Percentiles rank a stretch among this genome's conserved stretches.
Evolutionary conservation across 148 eudicot species (phyloP).

Genomic region (Tetragonia tetragonoides): DNA sequence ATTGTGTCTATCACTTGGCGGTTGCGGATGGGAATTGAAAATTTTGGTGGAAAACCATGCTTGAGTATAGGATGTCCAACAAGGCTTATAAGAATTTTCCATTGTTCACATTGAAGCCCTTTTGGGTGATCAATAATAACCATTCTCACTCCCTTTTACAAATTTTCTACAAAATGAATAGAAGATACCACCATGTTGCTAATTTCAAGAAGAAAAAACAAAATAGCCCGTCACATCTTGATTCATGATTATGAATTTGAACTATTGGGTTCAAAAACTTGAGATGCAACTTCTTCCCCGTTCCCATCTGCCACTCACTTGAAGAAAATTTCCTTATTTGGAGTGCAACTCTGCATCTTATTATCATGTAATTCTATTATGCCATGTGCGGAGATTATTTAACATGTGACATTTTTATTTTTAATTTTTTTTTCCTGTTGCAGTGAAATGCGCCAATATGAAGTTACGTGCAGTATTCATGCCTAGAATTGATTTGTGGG

Average conservation of each 20-base stretch:
- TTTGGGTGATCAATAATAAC: not conserved
- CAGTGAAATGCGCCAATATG: constrained; percentile 78
- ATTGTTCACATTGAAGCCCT: not conserved
- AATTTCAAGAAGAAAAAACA: not conserved
- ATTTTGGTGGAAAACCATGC: not conserved
- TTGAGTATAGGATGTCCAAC: not conserved
- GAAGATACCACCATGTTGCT: not conserved
- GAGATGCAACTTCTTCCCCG: not conserved
- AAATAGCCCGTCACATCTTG: not conserved
- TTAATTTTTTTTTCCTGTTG: constrained; percentile 29
- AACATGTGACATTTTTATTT: constrained; percentile 9
- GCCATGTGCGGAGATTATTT: not conserved
- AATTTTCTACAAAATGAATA: not conserved
- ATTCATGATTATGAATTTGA: not conserved
- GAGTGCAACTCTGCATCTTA: not conserved
- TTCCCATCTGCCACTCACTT: not conserved
- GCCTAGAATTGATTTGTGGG: constrained; percentile 98
- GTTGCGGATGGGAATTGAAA: not conserved
- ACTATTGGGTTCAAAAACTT: not conserved
- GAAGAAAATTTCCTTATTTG: not conserved
- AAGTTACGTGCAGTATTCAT: constrained; percentile 63
- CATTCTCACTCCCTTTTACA: not conserved
- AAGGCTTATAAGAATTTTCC: not conserved
- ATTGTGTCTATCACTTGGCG: not conserved
- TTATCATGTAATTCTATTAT: not conserved